Evolutionary conservation across 169 alveolate genomes (phyloP).

Genomic region (Eimeria tenella): DNA sequence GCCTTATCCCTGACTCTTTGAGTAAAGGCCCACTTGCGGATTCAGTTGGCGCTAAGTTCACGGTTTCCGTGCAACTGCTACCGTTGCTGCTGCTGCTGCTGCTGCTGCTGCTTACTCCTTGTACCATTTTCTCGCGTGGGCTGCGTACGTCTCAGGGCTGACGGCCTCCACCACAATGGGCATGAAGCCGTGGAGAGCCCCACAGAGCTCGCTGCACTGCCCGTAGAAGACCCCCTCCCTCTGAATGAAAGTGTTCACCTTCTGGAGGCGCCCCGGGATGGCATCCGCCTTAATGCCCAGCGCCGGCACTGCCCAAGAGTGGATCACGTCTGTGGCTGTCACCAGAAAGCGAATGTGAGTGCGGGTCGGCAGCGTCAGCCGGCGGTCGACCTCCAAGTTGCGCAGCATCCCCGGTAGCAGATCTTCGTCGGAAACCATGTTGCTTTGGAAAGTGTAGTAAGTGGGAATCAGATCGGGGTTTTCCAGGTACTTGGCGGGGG

Average conservation of each 20-base stretch:
- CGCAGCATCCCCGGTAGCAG: slow-evolving; percentile 89
- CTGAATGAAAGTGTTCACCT: slow-evolving; percentile 91
- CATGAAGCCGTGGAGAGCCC: slow-evolving; percentile 95
- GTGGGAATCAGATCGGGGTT: slow-evolving; percentile 83
- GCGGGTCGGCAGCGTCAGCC: slow-evolving; percentile 92
- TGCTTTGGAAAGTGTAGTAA: slow-evolving; percentile 84
- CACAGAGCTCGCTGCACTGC: slow-evolving; percentile 94
- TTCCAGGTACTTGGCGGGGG: slow-evolving; percentile 78
- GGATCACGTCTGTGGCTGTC: slow-evolving; percentile 90
- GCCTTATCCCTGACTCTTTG: too few relatives aligned
- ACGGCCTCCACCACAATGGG: slow-evolving; percentile 95
- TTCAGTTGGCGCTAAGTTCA: too few relatives aligned
- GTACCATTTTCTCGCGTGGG: slow-evolving; percentile 95
- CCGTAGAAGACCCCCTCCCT: slow-evolving; percentile 96
- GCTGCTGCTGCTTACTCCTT: slow-evolving; percentile 82
- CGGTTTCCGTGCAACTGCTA: too few relatives aligned
- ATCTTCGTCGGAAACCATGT: slow-evolving; percentile 85
- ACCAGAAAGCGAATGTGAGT: slow-evolving; percentile 92
- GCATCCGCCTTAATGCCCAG: slow-evolving; percentile 95
- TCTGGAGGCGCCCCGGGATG: slow-evolving; percentile 91
- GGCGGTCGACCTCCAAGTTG: slow-evolving; percentile 92
- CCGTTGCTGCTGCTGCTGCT: background rate
- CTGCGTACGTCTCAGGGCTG: slow-evolving; percentile 93
- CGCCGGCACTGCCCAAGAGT: slow-evolving; percentile 79
- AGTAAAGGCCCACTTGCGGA: too few relatives aligned